A percentile compares a stretch with the other conserved stretches of the same genome.
These are phyloP conservation scores for Coffea eugenioides DNA, from an alignment of 257 asterid genomes.

Conservation along the genomic window DNA sequence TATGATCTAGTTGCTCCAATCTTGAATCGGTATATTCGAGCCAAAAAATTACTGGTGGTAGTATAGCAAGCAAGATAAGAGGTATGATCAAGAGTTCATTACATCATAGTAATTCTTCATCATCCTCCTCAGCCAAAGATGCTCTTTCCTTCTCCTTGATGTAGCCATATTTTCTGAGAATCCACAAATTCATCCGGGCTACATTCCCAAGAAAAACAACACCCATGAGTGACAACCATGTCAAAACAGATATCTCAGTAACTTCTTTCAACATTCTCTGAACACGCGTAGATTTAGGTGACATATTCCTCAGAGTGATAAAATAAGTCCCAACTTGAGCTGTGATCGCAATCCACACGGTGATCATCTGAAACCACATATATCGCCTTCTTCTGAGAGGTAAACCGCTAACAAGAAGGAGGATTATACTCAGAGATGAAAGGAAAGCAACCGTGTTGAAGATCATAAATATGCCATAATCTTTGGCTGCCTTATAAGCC, in stretches of 20 bases:
- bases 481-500: constrained; percentile 23
- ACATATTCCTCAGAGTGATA: constrained; percentile 30
- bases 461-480: constrained; percentile 25
- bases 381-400: constrained; percentile 30
- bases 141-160: constrained; percentile 23
- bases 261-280: constrained; percentile 24
- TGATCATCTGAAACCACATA: constrained; percentile 42
- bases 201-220: constrained; percentile 38
- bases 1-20: neutral
- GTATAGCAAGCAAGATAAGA: neutral
- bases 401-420: constrained; percentile 39
- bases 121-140: neutral
- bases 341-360: constrained; percentile 35
- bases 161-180: constrained; percentile 39
- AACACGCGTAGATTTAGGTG: constrained; percentile 13
- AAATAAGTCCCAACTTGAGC: constrained; percentile 41
- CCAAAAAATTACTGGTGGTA: neutral
- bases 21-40: neutral
- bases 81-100: neutral
- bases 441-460: constrained; percentile 35
- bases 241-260: constrained; percentile 32
- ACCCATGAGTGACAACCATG: constrained; percentile 42
- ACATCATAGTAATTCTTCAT: constrained; percentile 1
- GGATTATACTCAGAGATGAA: constrained; percentile 33
- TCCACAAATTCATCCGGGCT: constrained; percentile 39